Percentiles rank a stretch among this genome's conserved stretches.
These are phyloP conservation scores for Pyrus betulifolia DNA, from an alignment of 306 rosid genomes.

Conservation along the genomic window DNA sequence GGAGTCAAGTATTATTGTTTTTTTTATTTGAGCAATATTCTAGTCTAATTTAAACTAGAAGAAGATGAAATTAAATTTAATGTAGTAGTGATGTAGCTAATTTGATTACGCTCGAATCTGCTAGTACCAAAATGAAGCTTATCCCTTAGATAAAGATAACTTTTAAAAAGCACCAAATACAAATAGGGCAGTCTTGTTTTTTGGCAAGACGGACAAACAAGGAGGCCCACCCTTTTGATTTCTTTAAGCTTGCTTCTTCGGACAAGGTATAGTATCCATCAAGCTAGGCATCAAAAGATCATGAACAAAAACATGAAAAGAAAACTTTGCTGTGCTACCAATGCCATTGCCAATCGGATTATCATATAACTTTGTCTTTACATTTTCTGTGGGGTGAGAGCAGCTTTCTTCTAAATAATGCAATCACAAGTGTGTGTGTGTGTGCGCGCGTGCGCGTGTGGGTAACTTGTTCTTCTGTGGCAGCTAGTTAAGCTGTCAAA, in stretches of 20 bases:
- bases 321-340: slow-evolving; percentile 12
- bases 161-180: slow-evolving; percentile 36
- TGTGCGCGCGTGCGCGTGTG: not conserved
- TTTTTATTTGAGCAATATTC: too few relatives aligned
- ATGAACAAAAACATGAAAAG: slow-evolving; percentile 36
- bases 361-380: slow-evolving; percentile 60
- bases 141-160: slow-evolving; percentile 31
- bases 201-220: slow-evolving; percentile 41
- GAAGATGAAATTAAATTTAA: too few relatives aligned
- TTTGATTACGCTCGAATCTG: not conserved
- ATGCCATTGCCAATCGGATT: slow-evolving; percentile 28
- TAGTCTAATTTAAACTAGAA: not conserved
- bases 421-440: slow-evolving; percentile 23
- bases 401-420: slow-evolving; percentile 31
- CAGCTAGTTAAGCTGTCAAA: slow-evolving; percentile 23
- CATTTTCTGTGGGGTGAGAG: slow-evolving; percentile 36
- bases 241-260: slow-evolving; percentile 66
- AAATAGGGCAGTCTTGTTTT: slow-evolving; percentile 36
- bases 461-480: slow-evolving; percentile 20
- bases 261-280: slow-evolving; percentile 80
- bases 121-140: slow-evolving; percentile 15
- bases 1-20: not conserved
- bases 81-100: not conserved
- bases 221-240: slow-evolving; percentile 61
- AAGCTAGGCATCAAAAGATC: slow-evolving; percentile 68